Conservation (phyloP, 306 rosid genomes). For the Acacia confusa region DNA sequence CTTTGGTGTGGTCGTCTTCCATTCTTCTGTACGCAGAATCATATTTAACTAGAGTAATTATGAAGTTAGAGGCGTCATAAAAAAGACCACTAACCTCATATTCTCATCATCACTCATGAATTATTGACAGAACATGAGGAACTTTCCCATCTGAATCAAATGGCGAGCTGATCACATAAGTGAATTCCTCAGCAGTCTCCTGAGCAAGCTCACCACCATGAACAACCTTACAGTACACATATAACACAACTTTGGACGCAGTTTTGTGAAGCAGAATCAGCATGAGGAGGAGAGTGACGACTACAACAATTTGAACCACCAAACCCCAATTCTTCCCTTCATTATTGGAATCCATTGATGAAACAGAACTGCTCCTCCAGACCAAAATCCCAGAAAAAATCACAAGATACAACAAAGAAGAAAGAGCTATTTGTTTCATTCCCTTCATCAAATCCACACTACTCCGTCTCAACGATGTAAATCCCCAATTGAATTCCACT, state of each 20-base stretch:
- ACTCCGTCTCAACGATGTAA: constrained; percentile 36
- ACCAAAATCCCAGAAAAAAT: constrained; percentile 32
- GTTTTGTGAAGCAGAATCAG: constrained; percentile 45
- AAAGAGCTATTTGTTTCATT: constrained; percentile 43
- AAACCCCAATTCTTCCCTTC: constrained; percentile 54
- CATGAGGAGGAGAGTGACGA: constrained; percentile 40
- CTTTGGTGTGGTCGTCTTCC: not conserved
- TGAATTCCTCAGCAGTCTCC: constrained; percentile 53
- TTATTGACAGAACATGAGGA: constrained; percentile 54
- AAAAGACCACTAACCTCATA: constrained; percentile 28
- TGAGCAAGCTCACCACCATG: constrained; percentile 46
- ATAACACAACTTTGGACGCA: constrained; percentile 49
- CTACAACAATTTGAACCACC: constrained; percentile 47
- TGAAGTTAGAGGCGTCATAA: not conserved
- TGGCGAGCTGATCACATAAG: constrained; percentile 42
- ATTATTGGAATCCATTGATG: constrained; percentile 23
- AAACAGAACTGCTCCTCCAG: constrained; percentile 28
- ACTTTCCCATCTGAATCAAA: constrained; percentile 45
- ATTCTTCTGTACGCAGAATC: not conserved
- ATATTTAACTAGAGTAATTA: not conserved
- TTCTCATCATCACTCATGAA: not conserved
- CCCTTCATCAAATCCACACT: constrained; percentile 45
- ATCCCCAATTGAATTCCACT: constrained; percentile 53
- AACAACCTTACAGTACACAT: constrained; percentile 45
- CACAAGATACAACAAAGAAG: constrained; percentile 44